phyloP scores from a whole-genome alignment of 495 filamentous ascomycete species.

The Penicillium taxi region DNA sequence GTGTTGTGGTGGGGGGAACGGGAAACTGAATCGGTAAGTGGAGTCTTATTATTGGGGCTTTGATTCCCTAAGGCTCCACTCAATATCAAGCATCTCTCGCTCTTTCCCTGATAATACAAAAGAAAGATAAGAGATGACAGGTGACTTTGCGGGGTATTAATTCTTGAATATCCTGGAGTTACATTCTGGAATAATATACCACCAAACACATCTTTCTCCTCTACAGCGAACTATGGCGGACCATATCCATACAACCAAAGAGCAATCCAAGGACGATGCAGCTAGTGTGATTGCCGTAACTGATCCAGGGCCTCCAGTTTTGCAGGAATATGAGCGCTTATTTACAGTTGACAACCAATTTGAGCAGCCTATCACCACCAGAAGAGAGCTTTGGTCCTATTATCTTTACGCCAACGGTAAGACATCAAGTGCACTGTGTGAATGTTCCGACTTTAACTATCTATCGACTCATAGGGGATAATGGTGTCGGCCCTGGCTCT shows the following conservation, averaged over 20 bases:
- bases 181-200: too few relatives aligned
- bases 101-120: too few relatives aligned
- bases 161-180: too few relatives aligned
- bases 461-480: conserved; percentile 25
- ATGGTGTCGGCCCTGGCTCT: conserved; percentile 41
- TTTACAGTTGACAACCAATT: conserved; percentile 33
- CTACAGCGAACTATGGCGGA: conserved; percentile 3
- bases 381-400: conserved; percentile 43
- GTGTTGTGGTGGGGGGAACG: background rate
- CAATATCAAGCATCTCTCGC: too few relatives aligned
- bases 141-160: too few relatives aligned
- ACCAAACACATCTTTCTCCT: conserved; percentile 1
- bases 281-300: conserved; percentile 5
- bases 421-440: background rate
- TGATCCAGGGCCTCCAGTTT: conserved; percentile 6
- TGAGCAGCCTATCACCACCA: conserved; percentile 39
- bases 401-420: conserved; percentile 43
- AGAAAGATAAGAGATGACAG: too few relatives aligned
- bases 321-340: conserved; percentile 32
- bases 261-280: conserved; percentile 3
- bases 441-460: background rate
- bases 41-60: too few relatives aligned
- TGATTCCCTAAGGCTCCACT: too few relatives aligned
- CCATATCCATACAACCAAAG: background rate
- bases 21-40: conserved; percentile 3